phyloP scores from a whole-genome alignment of 257 asterid genomes.

The Nicotiana knightiana region DNA sequence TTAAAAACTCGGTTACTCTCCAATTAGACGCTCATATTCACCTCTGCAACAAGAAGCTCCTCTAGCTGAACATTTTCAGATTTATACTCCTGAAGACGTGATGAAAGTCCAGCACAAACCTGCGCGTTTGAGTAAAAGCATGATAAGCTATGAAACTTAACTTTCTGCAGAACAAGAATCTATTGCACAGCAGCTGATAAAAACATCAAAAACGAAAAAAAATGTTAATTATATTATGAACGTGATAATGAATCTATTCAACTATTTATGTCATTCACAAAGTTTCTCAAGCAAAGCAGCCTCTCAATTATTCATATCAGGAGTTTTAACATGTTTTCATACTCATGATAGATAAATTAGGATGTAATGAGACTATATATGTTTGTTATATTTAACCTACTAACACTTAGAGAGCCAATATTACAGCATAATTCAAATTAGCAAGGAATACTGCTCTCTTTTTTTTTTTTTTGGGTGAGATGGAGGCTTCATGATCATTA shows the following conservation, averaged over 20 bases:
- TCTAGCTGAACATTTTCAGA: slow-evolving; percentile 97
- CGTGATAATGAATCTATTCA: neutral
- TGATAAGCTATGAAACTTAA: neutral
- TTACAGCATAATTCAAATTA: slow-evolving; percentile 8
- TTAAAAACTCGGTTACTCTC: slow-evolving; percentile 6
- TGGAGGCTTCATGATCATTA: neutral
- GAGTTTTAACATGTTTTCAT: neutral
- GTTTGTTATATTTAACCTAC: neutral
- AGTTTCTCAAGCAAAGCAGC: neutral
- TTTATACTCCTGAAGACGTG: slow-evolving; percentile 96
- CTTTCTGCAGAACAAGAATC: neutral
- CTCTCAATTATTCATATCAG: neutral
- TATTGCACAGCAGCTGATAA: neutral
- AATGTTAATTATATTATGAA: neutral
- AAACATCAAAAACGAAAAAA: neutral
- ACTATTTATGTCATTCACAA: neutral
- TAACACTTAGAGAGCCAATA: neutral
- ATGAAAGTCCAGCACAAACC: slow-evolving; percentile 99
- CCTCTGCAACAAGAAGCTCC: slow-evolving; percentile 96
- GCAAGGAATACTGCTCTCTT: neutral
- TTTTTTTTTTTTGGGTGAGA: neutral
- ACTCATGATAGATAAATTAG: neutral
- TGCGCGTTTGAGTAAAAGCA: slow-evolving; percentile 22
- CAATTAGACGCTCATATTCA: slow-evolving; percentile 26
- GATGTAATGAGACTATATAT: neutral